These are phyloP conservation scores for Penicillium waksmanii DNA, from an alignment of 495 filamentous ascomycete genomes.

Conservation along the genomic window DNA sequence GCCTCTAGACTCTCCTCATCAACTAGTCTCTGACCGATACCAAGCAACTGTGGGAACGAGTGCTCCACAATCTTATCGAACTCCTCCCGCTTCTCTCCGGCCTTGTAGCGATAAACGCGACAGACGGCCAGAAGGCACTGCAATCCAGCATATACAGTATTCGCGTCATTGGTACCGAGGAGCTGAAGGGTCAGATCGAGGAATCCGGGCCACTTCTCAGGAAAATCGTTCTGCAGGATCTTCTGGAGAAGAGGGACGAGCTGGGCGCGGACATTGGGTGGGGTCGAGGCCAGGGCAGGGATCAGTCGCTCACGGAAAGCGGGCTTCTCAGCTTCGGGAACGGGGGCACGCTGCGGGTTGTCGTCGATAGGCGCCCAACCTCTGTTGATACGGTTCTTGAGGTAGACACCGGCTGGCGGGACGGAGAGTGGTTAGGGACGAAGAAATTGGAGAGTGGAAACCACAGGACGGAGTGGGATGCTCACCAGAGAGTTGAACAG, in stretches of 20 bases:
- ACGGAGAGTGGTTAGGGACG: constrained; percentile 21
- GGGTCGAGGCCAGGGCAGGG: constrained; percentile 81
- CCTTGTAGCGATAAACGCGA: constrained; percentile 92
- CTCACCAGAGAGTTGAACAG: constrained; percentile 84
- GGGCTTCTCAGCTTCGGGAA: constrained; percentile 88
- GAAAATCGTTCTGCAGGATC: constrained; percentile 94
- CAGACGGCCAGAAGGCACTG: constrained; percentile 94
- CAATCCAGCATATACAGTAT: constrained; percentile 86
- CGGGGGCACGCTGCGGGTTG: constrained; percentile 59
- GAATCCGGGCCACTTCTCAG: constrained; percentile 89
- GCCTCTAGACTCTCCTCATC: constrained; percentile 90
- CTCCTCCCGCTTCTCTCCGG: constrained; percentile 75
- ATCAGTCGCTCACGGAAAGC: constrained; percentile 84
- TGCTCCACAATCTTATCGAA: constrained; percentile 93
- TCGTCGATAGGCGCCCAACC: constrained; percentile 86
- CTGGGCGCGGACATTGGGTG: constrained; percentile 80
- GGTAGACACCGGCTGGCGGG: constrained; percentile 84
- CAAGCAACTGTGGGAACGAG: constrained; percentile 87
- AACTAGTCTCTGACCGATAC: constrained; percentile 83
- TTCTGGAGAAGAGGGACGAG: constrained; percentile 92
- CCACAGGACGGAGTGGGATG: constrained; percentile 17
- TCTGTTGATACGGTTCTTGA: constrained; percentile 93
- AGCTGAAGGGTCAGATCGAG: constrained; percentile 88
- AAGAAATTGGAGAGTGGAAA: constrained; percentile 3
- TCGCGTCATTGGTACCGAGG: constrained; percentile 78